Conservation (phyloP, 2,329 filamentous ascomycete genomes). For the Tolypocladium sp. region DNA sequence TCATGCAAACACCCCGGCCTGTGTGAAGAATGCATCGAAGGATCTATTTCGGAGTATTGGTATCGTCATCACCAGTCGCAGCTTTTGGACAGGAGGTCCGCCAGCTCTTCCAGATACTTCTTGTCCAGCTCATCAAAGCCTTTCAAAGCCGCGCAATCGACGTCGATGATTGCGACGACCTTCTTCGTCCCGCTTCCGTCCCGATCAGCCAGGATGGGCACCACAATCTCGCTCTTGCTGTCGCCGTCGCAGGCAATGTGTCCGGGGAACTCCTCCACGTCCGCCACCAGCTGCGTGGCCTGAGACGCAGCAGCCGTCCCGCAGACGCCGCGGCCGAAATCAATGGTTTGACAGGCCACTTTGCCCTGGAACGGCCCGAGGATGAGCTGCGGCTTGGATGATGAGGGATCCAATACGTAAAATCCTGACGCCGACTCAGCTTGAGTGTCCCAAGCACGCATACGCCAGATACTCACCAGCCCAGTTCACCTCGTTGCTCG, state of each 20-base stretch:
- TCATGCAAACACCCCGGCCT: background rate
- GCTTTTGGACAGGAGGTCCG: conserved; percentile 44
- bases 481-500: conserved; percentile 67
- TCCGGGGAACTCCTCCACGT: conserved; percentile 67
- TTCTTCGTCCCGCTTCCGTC: conserved; percentile 23
- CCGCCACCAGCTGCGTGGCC: conserved; percentile 55
- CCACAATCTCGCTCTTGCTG: conserved; percentile 72
- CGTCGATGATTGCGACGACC: conserved; percentile 67
- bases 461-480: conserved; percentile 38
- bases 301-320: conserved; percentile 54
- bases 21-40: background rate
- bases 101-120: conserved; percentile 56
- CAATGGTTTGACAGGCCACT: conserved; percentile 70
- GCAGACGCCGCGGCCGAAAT: conserved; percentile 66
- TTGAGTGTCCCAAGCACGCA: background rate
- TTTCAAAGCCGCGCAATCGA: conserved; percentile 59
- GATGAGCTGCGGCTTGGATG: conserved; percentile 46
- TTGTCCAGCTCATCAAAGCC: conserved; percentile 65
- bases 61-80: conserved; percentile 51
- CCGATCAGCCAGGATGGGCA: conserved; percentile 49
- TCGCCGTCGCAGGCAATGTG: conserved; percentile 76
- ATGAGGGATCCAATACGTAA: conserved; percentile 54
- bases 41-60: background rate
- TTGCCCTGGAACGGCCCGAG: conserved; percentile 76
- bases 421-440: conserved; percentile 43